Evolutionary conservation across 2,329 filamentous ascomycete species (phyloP).

Genomic region (Xylaria sp.): DNA sequence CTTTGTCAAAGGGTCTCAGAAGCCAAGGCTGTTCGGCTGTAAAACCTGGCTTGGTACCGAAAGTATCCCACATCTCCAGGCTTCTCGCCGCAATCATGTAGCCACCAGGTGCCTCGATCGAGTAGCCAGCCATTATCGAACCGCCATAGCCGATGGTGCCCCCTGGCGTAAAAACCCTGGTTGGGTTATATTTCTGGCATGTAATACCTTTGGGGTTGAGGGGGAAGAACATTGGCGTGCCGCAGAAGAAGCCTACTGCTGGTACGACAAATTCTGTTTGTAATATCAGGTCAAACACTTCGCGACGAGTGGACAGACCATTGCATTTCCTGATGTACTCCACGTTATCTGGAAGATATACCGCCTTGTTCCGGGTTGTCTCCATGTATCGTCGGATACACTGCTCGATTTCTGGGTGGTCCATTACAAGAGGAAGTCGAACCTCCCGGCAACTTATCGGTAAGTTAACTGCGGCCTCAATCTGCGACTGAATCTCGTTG

Average conservation of each 20-base stretch:
- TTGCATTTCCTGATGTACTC: constrained; percentile 59
- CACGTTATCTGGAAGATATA: constrained; percentile 71
- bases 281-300: constrained; percentile 49
- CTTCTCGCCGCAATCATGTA: constrained; percentile 52
- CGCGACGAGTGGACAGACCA: constrained; percentile 46
- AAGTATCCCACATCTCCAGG: constrained; percentile 50
- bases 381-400: constrained; percentile 69
- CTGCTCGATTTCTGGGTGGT: constrained; percentile 54
- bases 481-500: background rate
- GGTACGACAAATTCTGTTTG: constrained; percentile 49
- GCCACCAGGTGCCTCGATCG: constrained; percentile 52
- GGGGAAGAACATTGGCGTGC: constrained; percentile 49
- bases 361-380: constrained; percentile 68
- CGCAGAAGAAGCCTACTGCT: constrained; percentile 52
- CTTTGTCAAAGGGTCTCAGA: constrained; percentile 50
- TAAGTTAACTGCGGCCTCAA: background rate
- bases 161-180: constrained; percentile 49
- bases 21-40: constrained; percentile 49
- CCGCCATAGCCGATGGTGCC: constrained; percentile 53
- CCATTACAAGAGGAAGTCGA: constrained; percentile 52
- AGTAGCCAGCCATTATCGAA: constrained; percentile 51
- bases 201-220: constrained; percentile 43
- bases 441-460: constrained; percentile 47
- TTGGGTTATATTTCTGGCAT: constrained; percentile 50
- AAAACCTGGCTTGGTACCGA: constrained; percentile 48